Conservation (phyloP, 495 filamentous ascomycete species). For the Bacidia rubella region DNA sequence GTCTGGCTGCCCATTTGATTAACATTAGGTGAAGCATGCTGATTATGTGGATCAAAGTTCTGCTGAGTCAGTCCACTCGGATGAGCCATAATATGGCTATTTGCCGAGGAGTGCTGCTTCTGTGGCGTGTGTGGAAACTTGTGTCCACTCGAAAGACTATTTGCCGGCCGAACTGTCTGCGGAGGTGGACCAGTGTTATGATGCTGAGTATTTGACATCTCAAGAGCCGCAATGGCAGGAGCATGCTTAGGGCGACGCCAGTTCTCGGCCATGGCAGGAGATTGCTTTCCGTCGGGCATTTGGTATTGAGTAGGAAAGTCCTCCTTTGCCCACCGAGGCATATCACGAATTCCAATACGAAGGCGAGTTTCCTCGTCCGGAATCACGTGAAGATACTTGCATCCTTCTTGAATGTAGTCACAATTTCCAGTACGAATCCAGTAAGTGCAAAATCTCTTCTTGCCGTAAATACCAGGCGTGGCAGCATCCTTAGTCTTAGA, state of each 20-base stretch:
- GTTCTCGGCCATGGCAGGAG: not conserved
- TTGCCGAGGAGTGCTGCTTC: conserved; percentile 3
- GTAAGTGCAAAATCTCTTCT: conserved; percentile 74
- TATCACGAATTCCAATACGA: conserved; percentile 43
- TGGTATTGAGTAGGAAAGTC: not conserved
- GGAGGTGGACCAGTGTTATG: not conserved
- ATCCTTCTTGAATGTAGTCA: conserved; percentile 72
- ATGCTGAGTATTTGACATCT: not conserved
- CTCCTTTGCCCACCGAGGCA: conserved; percentile 45
- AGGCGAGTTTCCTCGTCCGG: conserved; percentile 49
- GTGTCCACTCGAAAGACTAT: not conserved
- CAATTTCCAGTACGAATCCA: conserved; percentile 78
- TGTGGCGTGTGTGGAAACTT: not conserved
- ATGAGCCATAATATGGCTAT: not conserved
- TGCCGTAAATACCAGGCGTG: conserved; percentile 9
- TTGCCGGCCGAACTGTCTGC: not conserved
- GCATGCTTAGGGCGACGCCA: conserved; percentile 6
- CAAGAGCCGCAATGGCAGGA: not conserved
- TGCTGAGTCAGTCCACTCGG: not conserved
- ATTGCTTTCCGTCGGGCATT: not conserved
- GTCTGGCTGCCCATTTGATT: not conserved
- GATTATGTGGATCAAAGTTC: not conserved
- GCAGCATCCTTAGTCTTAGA: not conserved
- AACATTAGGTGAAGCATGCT: not conserved
- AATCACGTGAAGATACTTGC: conserved; percentile 80